Evolutionary conservation across 2,329 filamentous ascomycete genomes (phyloP), one percentile per base, ranked within the genome.

Genomic region (Epichloe gansuensis): DNA sequence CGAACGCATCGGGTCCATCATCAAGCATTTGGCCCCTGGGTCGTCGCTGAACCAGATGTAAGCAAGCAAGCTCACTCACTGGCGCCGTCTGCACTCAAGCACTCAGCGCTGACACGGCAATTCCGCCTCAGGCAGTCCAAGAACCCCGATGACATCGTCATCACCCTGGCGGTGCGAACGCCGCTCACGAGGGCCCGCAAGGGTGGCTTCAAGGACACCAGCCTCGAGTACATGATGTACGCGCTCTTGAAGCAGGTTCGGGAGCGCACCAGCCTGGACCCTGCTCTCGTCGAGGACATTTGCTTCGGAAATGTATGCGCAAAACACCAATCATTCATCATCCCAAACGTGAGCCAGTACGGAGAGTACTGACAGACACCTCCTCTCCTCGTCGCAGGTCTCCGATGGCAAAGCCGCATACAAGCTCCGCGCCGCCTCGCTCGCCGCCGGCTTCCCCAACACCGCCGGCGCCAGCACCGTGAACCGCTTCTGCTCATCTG

Each of bases 401-500:
- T 85, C 80, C 53, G 89, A 95, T 61, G 74, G 75, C 59, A 91
- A 93, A 69, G 87, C 90, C 52, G 82, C 91, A 53, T 96, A 96
- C 79, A 91, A 94, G 68, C 75, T 86, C 63, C 91, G 93, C 61
- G 89, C 90, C 50, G 89, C 93, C 45, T 78, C 86, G 56, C 85
- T 97, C 56, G 87, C 89, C 47, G 93, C 93, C 53, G 93, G 93
- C 60, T 95, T 93, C 75, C 90, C 93, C 59, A 90, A 93, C 74
- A 96, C 91, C 6, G 78, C 87, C 47, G 80, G 82, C 58, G 88
- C 86, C 57, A 90, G 80, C 43, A 84, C 85, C 43, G 77, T 95
- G 53, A 97, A 97, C 77, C 85, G 93, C 56, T 97, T 98, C 82
- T 98, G 93, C 78, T 94, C 89, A 39, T 96, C 90, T 0, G 93